Percentiles rank a stretch among this genome's conserved stretches.
phyloP scores from a whole-genome alignment of 192 early-diverging fungal species.

The Coemansia sp. region DNA sequence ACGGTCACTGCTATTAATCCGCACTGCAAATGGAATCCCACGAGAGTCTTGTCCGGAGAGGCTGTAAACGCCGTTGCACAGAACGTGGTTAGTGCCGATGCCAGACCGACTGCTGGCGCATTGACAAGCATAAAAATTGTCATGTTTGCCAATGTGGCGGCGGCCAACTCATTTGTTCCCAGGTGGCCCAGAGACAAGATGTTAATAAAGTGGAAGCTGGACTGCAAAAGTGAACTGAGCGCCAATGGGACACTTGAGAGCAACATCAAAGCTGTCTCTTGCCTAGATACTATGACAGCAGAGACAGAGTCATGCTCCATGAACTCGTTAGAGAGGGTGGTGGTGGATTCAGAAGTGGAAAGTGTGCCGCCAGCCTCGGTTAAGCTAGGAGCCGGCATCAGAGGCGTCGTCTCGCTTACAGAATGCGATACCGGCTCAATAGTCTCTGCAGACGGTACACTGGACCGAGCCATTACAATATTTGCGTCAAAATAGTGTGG shows the following conservation, averaged over 20 bases:
- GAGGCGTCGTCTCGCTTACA: background rate
- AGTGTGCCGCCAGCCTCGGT: background rate
- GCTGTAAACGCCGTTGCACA: constrained; percentile 74
- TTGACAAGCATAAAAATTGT: constrained; percentile 68
- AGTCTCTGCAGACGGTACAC: too few species aligned
- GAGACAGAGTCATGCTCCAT: constrained; percentile 20
- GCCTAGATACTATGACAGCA: constrained; percentile 4
- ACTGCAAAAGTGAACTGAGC: constrained; percentile 63
- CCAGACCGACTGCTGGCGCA: constrained; percentile 67
- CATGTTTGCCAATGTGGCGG: constrained; percentile 72
- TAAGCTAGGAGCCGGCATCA: background rate
- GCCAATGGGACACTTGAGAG: constrained; percentile 10
- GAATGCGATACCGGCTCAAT: background rate
- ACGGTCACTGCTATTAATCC: constrained; percentile 73
- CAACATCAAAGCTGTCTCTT: constrained; percentile 15
- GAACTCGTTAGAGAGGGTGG: constrained; percentile 27
- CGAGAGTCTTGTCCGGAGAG: constrained; percentile 61
- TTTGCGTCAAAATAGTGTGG: too few species aligned
- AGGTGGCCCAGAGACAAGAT: constrained; percentile 66
- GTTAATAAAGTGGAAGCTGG: constrained; percentile 64
- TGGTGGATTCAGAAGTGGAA: constrained; percentile 1
- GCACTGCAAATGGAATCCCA: constrained; percentile 78
- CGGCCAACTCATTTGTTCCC: constrained; percentile 66
- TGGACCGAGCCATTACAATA: background rate
- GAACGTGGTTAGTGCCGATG: constrained; percentile 74